These are phyloP conservation scores for Boletus vermiculosoides DNA, from an alignment of 768 basidiomycete species.

Conservation along the genomic window DNA sequence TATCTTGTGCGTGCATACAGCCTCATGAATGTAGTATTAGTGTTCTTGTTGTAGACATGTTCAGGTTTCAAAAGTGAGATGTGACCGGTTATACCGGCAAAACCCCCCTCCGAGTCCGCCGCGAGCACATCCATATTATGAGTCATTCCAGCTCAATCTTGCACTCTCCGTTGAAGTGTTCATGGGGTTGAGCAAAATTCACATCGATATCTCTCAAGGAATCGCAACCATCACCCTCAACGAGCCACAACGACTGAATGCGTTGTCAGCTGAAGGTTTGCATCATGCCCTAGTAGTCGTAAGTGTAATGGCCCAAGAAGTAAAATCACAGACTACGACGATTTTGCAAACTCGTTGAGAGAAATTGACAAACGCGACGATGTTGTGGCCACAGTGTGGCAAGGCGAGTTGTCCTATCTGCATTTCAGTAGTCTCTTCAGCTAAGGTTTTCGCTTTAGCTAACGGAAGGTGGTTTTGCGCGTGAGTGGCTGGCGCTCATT, in stretches of 20 bases:
- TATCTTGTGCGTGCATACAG: no score
- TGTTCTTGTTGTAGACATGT: no score
- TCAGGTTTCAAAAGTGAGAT: no score
- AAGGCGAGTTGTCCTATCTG: slow-evolving; percentile 40
- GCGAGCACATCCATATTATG: no score
- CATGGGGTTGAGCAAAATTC: slow-evolving; percentile 43
- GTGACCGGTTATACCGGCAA: no score
- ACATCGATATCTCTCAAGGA: slow-evolving; percentile 47
- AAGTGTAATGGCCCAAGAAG: neutral
- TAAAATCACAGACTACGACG: slow-evolving; percentile 52
- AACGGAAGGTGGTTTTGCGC: slow-evolving; percentile 74
- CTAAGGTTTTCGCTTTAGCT: slow-evolving; percentile 35
- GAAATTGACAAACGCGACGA: slow-evolving; percentile 59
- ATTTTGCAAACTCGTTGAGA: slow-evolving; percentile 55
- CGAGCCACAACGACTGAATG: slow-evolving; percentile 58
- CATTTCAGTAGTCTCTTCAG: neutral
- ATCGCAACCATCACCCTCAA: slow-evolving; percentile 72
- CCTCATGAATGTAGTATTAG: no score
- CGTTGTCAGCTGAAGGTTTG: slow-evolving; percentile 50
- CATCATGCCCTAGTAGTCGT: slow-evolving; percentile 19
- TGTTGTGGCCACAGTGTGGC: slow-evolving; percentile 65
- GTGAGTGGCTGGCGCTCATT: slow-evolving; percentile 39
- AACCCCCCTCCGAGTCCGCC: no score
- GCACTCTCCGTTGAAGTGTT: neutral
- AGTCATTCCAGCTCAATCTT: neutral